Evolutionary conservation across 1,284 basidiomycete genomes (phyloP).

Genomic region (Cryptococcus deneoformans): DNA sequence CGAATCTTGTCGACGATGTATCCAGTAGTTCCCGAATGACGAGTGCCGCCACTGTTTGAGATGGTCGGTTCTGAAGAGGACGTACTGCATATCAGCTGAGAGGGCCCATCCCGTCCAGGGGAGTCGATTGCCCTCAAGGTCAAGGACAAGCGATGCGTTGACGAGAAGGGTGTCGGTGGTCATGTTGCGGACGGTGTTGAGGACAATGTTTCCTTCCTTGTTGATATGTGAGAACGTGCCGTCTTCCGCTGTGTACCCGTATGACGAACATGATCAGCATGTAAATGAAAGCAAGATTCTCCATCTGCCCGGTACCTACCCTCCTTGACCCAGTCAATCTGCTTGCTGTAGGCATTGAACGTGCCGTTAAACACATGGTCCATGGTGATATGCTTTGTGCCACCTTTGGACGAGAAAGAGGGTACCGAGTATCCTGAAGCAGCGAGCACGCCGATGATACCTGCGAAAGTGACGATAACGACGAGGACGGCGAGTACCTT

Average conservation of each 20-base stretch:
- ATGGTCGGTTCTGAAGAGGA: constrained; percentile 72
- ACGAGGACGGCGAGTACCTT: constrained; percentile 42
- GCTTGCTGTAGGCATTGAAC: constrained; percentile 56
- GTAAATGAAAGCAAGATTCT: neutral
- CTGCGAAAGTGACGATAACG: constrained; percentile 35
- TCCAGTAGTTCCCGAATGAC: constrained; percentile 80
- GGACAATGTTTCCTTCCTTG: constrained; percentile 62
- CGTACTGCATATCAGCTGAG: constrained; percentile 81
- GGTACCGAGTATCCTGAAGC: constrained; percentile 42
- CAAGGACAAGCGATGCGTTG: constrained; percentile 27
- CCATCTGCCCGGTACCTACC: constrained; percentile 54
- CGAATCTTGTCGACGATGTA: constrained; percentile 64
- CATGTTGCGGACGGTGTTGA: constrained; percentile 68
- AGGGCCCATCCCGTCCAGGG: constrained; percentile 66
- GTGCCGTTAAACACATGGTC: constrained; percentile 90
- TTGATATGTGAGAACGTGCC: constrained; percentile 72
- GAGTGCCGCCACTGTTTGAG: constrained; percentile 93
- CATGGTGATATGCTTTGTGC: constrained; percentile 69
- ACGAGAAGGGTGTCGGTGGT: constrained; percentile 36
- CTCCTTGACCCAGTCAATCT: constrained; percentile 80
- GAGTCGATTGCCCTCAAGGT: constrained; percentile 55
- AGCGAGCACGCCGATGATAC: constrained; percentile 39
- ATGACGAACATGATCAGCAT: neutral
- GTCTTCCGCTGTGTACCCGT: constrained; percentile 59
- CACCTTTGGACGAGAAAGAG: constrained; percentile 49